These are phyloP conservation scores for Exophiala mesophila DNA, from an alignment of 2,329 filamentous ascomycete genomes.

Conservation along the genomic window DNA sequence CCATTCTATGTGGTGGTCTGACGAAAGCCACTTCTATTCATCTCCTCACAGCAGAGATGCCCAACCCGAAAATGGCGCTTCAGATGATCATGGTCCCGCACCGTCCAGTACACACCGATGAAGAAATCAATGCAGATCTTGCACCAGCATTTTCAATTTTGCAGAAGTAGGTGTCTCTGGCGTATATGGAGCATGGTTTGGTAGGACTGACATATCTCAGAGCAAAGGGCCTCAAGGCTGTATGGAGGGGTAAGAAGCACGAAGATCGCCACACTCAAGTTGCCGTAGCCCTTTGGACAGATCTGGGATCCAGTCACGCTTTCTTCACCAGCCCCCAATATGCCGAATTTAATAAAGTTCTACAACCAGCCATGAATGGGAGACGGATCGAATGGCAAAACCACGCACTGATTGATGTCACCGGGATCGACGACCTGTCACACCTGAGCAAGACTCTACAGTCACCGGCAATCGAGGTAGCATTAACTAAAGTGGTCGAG, in stretches of 20 bases:
- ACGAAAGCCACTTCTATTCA: no score
- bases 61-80: no score
- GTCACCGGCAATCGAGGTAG: conserved; percentile 12
- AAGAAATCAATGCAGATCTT: conserved; percentile 13
- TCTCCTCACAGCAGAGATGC: no score
- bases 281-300: conserved; percentile 9
- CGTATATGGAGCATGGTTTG: not conserved
- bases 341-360: conserved; percentile 10
- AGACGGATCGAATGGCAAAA: conserved; percentile 13
- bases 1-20: no score
- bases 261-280: conserved; percentile 16
- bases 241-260: conserved; percentile 15
- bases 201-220: no score
- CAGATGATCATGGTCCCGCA: conserved; percentile 15
- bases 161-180: conserved; percentile 7
- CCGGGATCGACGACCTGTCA: conserved; percentile 5
- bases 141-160: conserved; percentile 9
- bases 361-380: conserved; percentile 15
- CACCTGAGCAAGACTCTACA: conserved; percentile 7
- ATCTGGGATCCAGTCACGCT: conserved; percentile 9
- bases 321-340: conserved; percentile 14
- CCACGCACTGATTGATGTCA: conserved; percentile 7
- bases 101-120: conserved; percentile 13
- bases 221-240: conserved; percentile 8
- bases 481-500: conserved; percentile 16